Base-by-base conservation (phyloP, 495 filamentous ascomycete species). In the Cercophora samala region DNA sequence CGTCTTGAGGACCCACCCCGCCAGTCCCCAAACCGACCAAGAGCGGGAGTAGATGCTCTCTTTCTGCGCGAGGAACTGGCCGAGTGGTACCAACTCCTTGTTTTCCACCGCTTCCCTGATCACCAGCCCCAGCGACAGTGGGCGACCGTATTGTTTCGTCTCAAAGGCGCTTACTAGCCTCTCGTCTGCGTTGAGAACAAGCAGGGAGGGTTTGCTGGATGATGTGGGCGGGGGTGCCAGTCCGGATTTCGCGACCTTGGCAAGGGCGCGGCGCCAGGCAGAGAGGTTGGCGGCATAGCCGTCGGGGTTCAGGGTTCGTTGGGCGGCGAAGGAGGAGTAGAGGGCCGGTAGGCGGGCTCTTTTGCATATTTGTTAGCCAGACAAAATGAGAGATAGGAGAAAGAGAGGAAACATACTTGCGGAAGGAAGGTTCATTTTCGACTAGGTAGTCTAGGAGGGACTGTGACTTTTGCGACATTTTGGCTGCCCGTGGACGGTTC, bases 321-420 rank as follows among this genome's bases (percentile, higher is more conserved):
- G 93, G 46, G 84, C 75, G 4, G 86, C 81, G 77, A 99, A 98
- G 76, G 98, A 96, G 65, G 93, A 97, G 80, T 97, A 99, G 62
- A 99, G 87, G 17, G 93, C 93, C 5, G 93, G 90, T 4, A 97
- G 87, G 53, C 95, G 93, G 67, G 89, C 87, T 78, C 90, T 95
- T 67, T 13, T 8, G 19, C 54, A 51, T 67, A 51, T 21, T 37
- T 52, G 17, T 32, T 46, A 46, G 60, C 52, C 63, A 53, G 63
- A 67, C 70, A 23, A 63, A 68, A 62, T n/a, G 24, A 24, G 18
- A 4, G 42, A 4, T 52, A 3, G 11, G 19, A 9, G 22, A 37
- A 42, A 60, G 23, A 23, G n/a, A 63, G 19, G 23, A 56, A 13
- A 60, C 72, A 61, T 63, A 82, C 82, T 76, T 82, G 56, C 80